Evolutionary conservation across 441 rosid species (phyloP), one percentile per base, ranked within the genome.

Genomic region (Eutrema salsugineum): DNA sequence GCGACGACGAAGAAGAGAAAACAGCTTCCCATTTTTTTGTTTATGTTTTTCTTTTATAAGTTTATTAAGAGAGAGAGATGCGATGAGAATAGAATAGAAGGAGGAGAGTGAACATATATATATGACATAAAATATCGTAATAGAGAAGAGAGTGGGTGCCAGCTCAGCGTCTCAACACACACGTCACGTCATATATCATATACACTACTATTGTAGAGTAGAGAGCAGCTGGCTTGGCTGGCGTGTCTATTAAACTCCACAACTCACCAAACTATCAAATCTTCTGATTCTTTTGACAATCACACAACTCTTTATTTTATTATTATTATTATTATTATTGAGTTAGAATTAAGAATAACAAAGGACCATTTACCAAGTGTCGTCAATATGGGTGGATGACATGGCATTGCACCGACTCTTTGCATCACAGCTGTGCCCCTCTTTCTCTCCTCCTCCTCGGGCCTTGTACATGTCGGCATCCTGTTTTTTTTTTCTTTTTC

Each of bases 341-440:
- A n/a, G n/a, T n/a, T n/a, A n/a, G n/a, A n/a, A n/a, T n/a, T n/a
- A 28, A 28, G 39, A 35, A 35, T n/a, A 35, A 8, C 36, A 33
- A 33, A 6, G 36, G 36, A 9, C 39, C 39, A 35, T n/a, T n/a
- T n/a, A n/a, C n/a, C n/a, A n/a, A 20, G 59, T 28, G 17, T 51
- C 17, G 11, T 51, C 17, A 51, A 12, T 27, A 27, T 16, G 27
- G 62, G 27, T 27, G 57, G 27, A 24, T 20, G 60, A 63, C 66
- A 82, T 72, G 78, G 28, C 28, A 48, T n/a, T 27, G 42, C 84
- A 84, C 90, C 87, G 86, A 87, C 88, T 80, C 64, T 32, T 54
- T 53, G 62, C 71, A 15, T 54, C 44, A 44, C 64, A 67, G 72
- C 72, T 67, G 63, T 53, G 36, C 0, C 27, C n/a, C n/a, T 20